These are phyloP conservation scores for Aspergillus panamensis DNA, from an alignment of 495 filamentous ascomycete genomes.

Conservation along the genomic window DNA sequence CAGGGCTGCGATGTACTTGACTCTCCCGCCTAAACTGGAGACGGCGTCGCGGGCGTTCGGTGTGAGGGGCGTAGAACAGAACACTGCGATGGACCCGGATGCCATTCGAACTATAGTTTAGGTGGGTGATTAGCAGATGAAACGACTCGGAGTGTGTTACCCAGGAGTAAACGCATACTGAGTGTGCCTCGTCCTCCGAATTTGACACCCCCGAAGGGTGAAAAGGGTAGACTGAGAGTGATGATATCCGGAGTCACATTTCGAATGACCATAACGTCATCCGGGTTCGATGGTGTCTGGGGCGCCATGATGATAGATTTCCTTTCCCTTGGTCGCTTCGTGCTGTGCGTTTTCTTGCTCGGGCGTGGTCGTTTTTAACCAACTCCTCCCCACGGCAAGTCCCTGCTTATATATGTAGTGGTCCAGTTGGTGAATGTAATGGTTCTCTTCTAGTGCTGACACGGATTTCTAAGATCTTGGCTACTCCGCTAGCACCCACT, in stretches of 20 bases:
- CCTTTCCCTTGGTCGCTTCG: too few relatives aligned
- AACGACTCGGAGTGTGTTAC: not conserved
- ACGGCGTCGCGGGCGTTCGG: slow-evolving; percentile 64
- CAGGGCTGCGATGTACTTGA: slow-evolving; percentile 76
- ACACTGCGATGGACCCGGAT: slow-evolving; percentile 65
- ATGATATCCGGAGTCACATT: slow-evolving; percentile 73
- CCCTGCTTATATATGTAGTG: too few relatives aligned
- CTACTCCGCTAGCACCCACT: too few relatives aligned
- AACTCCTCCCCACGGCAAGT: too few relatives aligned
- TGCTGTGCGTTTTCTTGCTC: too few relatives aligned
- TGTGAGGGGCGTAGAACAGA: slow-evolving; percentile 84
- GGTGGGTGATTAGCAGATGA: not conserved
- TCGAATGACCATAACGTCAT: slow-evolving; percentile 82
- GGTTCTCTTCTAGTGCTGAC: too few relatives aligned
- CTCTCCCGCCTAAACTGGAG: slow-evolving; percentile 56
- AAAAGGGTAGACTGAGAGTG: slow-evolving; percentile 81
- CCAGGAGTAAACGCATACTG: slow-evolving; percentile 43
- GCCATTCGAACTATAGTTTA: slow-evolving; percentile 60
- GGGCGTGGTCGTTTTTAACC: too few relatives aligned
- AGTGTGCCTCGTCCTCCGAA: slow-evolving; percentile 85
- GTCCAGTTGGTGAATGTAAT: too few relatives aligned
- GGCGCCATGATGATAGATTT: slow-evolving; percentile 28
- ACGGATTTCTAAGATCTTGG: too few relatives aligned
- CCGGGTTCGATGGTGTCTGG: slow-evolving; percentile 59
- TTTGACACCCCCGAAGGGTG: slow-evolving; percentile 73